phyloP scores from a whole-genome alignment of 176 grass and related monocot species.

The Phyllostachys edulis region DNA sequence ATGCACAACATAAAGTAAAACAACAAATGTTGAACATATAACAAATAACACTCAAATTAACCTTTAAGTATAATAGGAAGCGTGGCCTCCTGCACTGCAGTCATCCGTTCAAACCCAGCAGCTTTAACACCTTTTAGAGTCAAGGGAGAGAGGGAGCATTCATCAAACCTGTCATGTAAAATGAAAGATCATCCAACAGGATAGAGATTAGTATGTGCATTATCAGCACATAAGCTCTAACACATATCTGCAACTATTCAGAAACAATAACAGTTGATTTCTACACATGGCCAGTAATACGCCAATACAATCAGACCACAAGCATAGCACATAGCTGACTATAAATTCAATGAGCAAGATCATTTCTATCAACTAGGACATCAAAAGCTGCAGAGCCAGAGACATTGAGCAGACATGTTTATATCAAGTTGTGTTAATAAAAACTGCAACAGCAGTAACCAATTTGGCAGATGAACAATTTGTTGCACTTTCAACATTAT shows the following conservation, averaged over 20 bases:
- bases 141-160: conserved; percentile 76
- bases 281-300: not conserved
- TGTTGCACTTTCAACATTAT: not conserved
- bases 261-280: not conserved
- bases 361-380: conserved; percentile 9
- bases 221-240: not conserved
- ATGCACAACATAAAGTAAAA: not conserved
- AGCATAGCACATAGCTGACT: not conserved
- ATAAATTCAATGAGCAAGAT: not conserved
- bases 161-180: conserved; percentile 67
- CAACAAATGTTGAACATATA: conserved; percentile 28
- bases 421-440: not conserved
- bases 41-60: conserved; percentile 33
- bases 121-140: conserved; percentile 92
- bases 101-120: conserved; percentile 91
- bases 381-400: conserved; percentile 10
- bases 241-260: conserved; percentile 9
- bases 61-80: conserved; percentile 94
- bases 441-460: not conserved
- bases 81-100: conserved; percentile 90
- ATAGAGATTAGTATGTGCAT: not conserved
- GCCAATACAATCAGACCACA: conserved; percentile 1
- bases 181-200: conserved; percentile 16
- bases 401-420: conserved; percentile 5
- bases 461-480: not conserved